These are phyloP conservation scores for Rhinocladiella similis DNA, from an alignment of 2,329 filamentous ascomycete species.

Conservation along the genomic window DNA sequence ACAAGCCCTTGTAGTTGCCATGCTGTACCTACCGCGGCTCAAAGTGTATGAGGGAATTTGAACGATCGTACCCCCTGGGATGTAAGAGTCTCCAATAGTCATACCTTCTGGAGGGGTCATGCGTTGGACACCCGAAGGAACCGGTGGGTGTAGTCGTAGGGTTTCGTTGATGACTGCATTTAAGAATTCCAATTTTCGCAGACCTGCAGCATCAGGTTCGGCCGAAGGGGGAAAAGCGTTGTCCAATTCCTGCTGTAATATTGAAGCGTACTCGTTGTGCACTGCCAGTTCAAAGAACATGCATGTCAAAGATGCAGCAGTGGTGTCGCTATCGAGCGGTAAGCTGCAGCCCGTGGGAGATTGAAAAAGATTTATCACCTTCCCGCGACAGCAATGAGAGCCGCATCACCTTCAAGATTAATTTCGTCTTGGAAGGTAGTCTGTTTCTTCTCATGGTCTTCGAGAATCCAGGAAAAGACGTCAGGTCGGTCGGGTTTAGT, in stretches of 20 bases:
- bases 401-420: too few relatives aligned
- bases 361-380: slow-evolving; percentile 24
- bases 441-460: slow-evolving; percentile 1
- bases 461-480: slow-evolving; percentile 7
- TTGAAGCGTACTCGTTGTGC: slow-evolving; percentile 25
- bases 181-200: slow-evolving; percentile 17
- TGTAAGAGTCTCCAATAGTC: slow-evolving; percentile 34
- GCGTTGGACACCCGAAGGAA: slow-evolving; percentile 38
- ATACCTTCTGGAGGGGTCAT: slow-evolving; percentile 41
- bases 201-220: too few relatives aligned
- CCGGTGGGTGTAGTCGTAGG: slow-evolving; percentile 43
- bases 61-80: slow-evolving; percentile 35
- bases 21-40: too few relatives aligned
- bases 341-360: slow-evolving; percentile 26
- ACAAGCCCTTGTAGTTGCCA: too few relatives aligned
- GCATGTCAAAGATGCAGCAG: slow-evolving; percentile 40
- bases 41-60: slow-evolving; percentile 20
- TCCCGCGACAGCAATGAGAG: too few relatives aligned
- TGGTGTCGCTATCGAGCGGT: slow-evolving; percentile 42
- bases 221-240: too few relatives aligned
- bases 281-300: slow-evolving; percentile 43
- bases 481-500: slow-evolving; percentile 5
- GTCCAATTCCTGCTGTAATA: slow-evolving; percentile 37
- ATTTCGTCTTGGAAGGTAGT: too few relatives aligned
- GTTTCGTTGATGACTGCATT: slow-evolving; percentile 44